Percentiles rank a stretch among this genome's conserved stretches.
These are phyloP conservation scores for Bodo saltans DNA, from an alignment of 78 protist genomes.

Conservation along the genomic window DNA sequence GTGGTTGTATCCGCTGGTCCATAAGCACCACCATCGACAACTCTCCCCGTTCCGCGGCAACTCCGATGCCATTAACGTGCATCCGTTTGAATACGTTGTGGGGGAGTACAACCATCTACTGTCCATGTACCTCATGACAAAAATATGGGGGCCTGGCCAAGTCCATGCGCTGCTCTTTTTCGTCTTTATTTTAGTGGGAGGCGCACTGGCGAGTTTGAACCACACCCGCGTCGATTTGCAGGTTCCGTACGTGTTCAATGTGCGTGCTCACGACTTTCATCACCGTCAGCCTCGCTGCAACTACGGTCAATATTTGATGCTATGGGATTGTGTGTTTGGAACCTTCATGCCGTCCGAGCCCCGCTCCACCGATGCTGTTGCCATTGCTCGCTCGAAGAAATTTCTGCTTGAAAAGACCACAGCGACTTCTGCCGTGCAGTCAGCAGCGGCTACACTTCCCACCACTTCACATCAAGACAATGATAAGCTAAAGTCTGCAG, in stretches of 20 bases:
- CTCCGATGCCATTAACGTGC: conserved; percentile 43
- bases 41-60: conserved; percentile 39
- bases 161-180: not conserved
- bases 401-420: too few relatives aligned
- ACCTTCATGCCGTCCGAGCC: conserved; percentile 24
- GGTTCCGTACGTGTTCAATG: conserved; percentile 6
- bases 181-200: conserved; percentile 24
- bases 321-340: conserved; percentile 37
- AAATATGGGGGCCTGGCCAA: not conserved
- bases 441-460: too few relatives aligned
- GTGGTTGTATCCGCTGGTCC: conserved; percentile 2
- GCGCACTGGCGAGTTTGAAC: conserved; percentile 31
- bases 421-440: too few relatives aligned
- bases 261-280: conserved; percentile 38
- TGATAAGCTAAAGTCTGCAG: too few relatives aligned
- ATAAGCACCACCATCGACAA: conserved; percentile 50
- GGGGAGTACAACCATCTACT: conserved; percentile 45
- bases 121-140: not conserved
- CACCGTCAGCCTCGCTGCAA: conserved; percentile 30
- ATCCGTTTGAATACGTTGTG: conserved; percentile 37
- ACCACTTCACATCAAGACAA: too few relatives aligned
- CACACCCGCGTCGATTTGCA: conserved; percentile 36
- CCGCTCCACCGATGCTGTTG: not conserved
- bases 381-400: too few relatives aligned
- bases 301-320: conserved; percentile 44